Percentiles rank a stretch among this genome's conserved stretches.
These are phyloP conservation scores for Globisporangium takayamanum DNA, from an alignment of 352 stramenopile genomes.

Conservation along the genomic window DNA sequence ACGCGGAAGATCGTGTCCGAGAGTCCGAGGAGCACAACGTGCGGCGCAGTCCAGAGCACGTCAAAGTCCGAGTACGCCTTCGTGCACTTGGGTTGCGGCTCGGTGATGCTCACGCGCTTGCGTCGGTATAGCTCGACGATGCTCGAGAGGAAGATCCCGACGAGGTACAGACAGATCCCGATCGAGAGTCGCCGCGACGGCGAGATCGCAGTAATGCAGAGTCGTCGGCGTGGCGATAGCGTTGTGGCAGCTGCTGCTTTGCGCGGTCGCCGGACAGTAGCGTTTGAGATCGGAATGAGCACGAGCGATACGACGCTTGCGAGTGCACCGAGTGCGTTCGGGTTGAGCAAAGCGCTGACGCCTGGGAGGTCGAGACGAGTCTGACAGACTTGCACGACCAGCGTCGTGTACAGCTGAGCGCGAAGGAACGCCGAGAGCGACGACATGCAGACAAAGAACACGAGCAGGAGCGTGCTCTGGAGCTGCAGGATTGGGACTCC, in stretches of 20 bases:
- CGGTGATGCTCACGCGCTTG: slow-evolving; percentile 18
- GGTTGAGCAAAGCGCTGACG: slow-evolving; percentile 25
- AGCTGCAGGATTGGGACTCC: slow-evolving; percentile 27
- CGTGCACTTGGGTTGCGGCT: slow-evolving; percentile 17
- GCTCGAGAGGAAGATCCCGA: slow-evolving; percentile 63
- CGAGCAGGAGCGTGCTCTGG: slow-evolving; percentile 18
- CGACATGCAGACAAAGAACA: slow-evolving; percentile 33
- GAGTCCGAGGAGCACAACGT: slow-evolving; percentile 43
- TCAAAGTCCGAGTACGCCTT: slow-evolving; percentile 35
- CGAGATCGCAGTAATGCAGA: slow-evolving; percentile 11
- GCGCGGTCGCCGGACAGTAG: not conserved
- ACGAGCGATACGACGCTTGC: slow-evolving; percentile 14
- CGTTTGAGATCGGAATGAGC: slow-evolving; percentile 14
- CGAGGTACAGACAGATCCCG: slow-evolving; percentile 47
- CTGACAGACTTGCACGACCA: slow-evolving; percentile 65
- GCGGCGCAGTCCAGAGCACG: slow-evolving; percentile 49
- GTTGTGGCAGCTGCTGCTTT: not conserved
- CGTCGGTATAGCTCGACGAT: slow-evolving; percentile 76
- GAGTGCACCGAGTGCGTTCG: slow-evolving; percentile 25
- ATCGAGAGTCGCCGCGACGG: slow-evolving; percentile 36
- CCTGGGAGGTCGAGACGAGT: slow-evolving; percentile 30
- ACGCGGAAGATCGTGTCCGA: slow-evolving; percentile 62
- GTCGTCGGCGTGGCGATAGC: not conserved
- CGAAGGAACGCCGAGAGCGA: slow-evolving; percentile 57
- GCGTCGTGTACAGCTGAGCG: slow-evolving; percentile 61